Conservation (phyloP, 1,139 yeast genomes). For the Trichomonascaceae sp. region DNA sequence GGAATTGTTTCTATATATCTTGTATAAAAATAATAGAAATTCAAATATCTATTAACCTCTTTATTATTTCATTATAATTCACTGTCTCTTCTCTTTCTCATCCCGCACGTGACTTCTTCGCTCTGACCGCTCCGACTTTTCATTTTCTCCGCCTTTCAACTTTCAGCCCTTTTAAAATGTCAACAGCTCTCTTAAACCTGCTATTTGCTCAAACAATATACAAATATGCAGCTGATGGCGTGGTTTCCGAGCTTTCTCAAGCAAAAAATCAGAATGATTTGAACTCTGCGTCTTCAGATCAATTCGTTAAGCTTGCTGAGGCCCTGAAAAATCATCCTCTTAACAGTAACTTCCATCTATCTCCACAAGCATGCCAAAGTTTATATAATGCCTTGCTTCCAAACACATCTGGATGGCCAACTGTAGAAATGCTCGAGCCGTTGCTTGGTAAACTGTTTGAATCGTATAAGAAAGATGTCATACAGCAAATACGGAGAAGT, state of each 20-base stretch:
- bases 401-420: slow-evolving; percentile 22
- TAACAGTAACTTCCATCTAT: slow-evolving; percentile 24
- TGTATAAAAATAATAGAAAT: too few species aligned
- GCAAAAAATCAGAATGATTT: neutral
- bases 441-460: slow-evolving; percentile 27
- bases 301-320: slow-evolving; percentile 22
- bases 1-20: too few species aligned
- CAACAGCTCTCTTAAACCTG: slow-evolving; percentile 28
- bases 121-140: neutral
- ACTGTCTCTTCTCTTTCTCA: too few species aligned
- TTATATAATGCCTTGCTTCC: slow-evolving; percentile 25
- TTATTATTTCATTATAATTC: too few species aligned
- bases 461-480: slow-evolving; percentile 26
- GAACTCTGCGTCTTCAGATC: slow-evolving; percentile 9
- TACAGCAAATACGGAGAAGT: slow-evolving; percentile 28
- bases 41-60: neutral
- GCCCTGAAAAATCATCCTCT: slow-evolving; percentile 26
- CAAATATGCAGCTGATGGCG: slow-evolving; percentile 25
- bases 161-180: slow-evolving; percentile 15
- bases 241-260: neutral
- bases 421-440: slow-evolving; percentile 25
- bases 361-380: slow-evolving; percentile 27
- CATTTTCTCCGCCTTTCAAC: slow-evolving; percentile 20
- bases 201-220: slow-evolving; percentile 31
- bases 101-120: neutral